These are phyloP conservation scores for Phanerodontia chrysosporium DNA, from an alignment of 768 basidiomycete species.

Conservation along the genomic window DNA sequence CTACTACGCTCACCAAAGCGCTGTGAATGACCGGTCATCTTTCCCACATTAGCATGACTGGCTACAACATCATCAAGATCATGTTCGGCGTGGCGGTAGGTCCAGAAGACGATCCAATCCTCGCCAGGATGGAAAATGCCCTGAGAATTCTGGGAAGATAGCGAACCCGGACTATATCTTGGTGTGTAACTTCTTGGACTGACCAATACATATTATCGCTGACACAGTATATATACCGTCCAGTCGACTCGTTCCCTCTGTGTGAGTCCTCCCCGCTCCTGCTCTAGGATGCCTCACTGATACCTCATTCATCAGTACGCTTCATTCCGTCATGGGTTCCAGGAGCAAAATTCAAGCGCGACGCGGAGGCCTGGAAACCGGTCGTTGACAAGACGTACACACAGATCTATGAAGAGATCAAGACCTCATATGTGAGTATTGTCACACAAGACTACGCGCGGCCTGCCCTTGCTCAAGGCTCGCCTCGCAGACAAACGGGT, in stretches of 20 bases:
- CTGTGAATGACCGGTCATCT: no score
- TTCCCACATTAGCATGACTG: conserved; percentile 1
- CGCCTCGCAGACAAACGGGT: neutral
- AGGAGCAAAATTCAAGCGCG: conserved; percentile 16
- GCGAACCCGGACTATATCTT: conserved; percentile 5
- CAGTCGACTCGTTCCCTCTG: conserved; percentile 11
- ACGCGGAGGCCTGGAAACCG: conserved; percentile 9
- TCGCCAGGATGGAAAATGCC: conserved; percentile 9
- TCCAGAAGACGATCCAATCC: conserved; percentile 11
- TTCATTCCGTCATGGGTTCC: conserved; percentile 20
- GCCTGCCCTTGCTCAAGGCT: no score
- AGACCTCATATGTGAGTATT: neutral
- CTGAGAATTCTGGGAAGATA: neutral
- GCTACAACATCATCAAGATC: conserved; percentile 9
- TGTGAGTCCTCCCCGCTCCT: neutral
- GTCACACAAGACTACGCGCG: no score
- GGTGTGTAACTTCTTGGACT: neutral
- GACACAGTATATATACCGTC: neutral
- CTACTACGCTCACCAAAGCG: no score
- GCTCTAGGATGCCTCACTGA: neutral
- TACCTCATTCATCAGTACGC: conserved; percentile 10
- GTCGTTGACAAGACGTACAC: conserved; percentile 2
- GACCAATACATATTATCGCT: neutral
- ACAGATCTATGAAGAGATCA: conserved; percentile 3
- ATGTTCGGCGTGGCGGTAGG: conserved; percentile 15